Evolutionary conservation across 805 yeast genomes (phyloP).

Genomic region (Starmerella apis): DNA sequence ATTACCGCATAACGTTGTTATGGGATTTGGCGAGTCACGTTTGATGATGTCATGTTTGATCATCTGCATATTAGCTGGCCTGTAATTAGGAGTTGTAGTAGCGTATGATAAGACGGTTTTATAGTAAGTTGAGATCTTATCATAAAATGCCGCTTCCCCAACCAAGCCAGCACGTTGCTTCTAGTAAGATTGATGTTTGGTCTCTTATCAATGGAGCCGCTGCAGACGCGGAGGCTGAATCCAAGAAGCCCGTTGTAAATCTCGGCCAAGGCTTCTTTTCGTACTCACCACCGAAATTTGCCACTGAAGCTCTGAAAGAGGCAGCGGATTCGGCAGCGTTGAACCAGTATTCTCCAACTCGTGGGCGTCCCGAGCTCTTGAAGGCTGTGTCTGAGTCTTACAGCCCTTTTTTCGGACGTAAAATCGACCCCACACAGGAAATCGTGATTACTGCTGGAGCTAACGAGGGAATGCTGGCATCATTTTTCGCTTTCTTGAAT

Average conservation of each 20-base stretch:
- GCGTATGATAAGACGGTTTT: conserved; percentile 5
- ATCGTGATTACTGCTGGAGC: conserved; percentile 91
- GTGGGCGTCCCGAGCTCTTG: conserved; percentile 70
- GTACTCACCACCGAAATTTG: conserved; percentile 91
- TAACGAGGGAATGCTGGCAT: conserved; percentile 83
- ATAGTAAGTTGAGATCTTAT: neutral
- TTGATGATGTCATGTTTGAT: neutral
- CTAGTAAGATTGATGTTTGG: conserved; percentile 67
- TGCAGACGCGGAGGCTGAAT: conserved; percentile 56
- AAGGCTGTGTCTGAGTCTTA: conserved; percentile 62
- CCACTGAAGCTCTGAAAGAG: conserved; percentile 64
- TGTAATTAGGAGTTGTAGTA: neutral
- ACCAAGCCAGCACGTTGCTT: conserved; percentile 20
- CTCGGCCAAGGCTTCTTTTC: conserved; percentile 97
- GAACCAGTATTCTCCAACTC: conserved; percentile 89
- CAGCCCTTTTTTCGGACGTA: conserved; percentile 52
- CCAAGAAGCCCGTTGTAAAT: conserved; percentile 72
- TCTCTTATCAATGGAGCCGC: conserved; percentile 91
- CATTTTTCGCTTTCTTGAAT: conserved; percentile 72
- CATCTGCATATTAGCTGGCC: neutral
- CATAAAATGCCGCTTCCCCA: conserved; percentile 16
- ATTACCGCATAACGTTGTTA: too few relatives aligned
- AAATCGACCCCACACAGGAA: conserved; percentile 46
- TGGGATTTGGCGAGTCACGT: neutral
- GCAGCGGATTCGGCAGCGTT: conserved; percentile 63